Base-by-base conservation (phyloP, 495 filamentous ascomycete genomes). In the Penicillium pancosmium region DNA sequence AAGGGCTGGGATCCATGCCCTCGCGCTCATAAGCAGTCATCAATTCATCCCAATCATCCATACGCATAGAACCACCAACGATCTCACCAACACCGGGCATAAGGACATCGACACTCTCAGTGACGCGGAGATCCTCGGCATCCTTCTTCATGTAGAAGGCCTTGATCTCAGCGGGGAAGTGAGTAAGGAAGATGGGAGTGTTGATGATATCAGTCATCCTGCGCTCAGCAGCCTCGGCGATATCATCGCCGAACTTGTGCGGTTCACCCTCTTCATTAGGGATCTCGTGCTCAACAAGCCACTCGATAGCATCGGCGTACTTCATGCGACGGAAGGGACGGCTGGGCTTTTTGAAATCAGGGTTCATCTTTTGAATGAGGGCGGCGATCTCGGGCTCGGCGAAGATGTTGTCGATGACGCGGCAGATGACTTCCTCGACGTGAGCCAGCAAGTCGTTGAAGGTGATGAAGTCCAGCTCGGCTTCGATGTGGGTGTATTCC, bases 111-210 rank as follows among this genome's bases (percentile, higher is more conserved):
- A 98, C 95, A 61, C 88, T 93, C 82, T 99, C 94, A 1, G 94
- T 99, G 36, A 96, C 90, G n/a, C 93, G 85, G 50, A 77, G 80
- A 68, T 98, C 94, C 15, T 83, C 71, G 12, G 79, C 79, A 58
- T 93, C 94, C 77, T 92, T 95, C 81, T 91, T 91, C 94, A 99
- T 99, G 79, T 99, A 99, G 76, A 99, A 99, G 4, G 94, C 91
- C 84, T 99, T 99, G 83, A 99, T 95, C 75, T 93, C 90, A 35
- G 88, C 88, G 1, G 94, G 94, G 84, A 99, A 99, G 76, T 96
- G 91, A 5, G 93, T 98, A 15, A 99, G 81, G 80, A 99, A 91
- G 73, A 99, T 97, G 36, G 94, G 94, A 55, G 85, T 77, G 83
- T 92, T 92, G 79, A 99, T 96, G 57, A 88, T 89, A 67, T 98